phyloP scores from a whole-genome alignment of 176 grass and related monocot genomes.

The Musa acuminata region DNA sequence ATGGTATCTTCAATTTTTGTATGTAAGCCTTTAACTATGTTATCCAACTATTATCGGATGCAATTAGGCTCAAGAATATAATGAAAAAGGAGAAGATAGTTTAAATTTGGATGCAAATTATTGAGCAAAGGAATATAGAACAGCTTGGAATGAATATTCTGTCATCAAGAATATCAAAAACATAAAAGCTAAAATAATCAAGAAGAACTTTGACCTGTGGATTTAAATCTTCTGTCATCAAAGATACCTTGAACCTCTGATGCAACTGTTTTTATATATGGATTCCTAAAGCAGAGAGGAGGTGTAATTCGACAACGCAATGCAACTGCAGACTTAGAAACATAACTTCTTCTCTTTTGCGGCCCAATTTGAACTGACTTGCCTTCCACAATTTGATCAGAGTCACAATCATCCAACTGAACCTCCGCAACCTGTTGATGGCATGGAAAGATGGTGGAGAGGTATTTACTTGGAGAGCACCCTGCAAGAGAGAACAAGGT shows the following conservation, averaged over 20 bases:
- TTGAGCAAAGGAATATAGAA: not conserved
- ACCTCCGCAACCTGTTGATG: slow-evolving; percentile 36
- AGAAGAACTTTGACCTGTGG: slow-evolving; percentile 39
- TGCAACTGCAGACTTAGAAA: slow-evolving; percentile 65
- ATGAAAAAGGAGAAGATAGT: not conserved
- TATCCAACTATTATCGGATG: not conserved
- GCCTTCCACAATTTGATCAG: slow-evolving; percentile 26
- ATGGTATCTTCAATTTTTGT: not conserved
- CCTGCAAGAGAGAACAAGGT: slow-evolving; percentile 17
- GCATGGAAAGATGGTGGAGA: slow-evolving; percentile 8
- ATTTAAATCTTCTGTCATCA: slow-evolving; percentile 52
- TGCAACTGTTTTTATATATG: slow-evolving; percentile 33
- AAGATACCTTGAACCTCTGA: slow-evolving; percentile 46
- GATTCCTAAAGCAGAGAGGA: slow-evolving; percentile 84
- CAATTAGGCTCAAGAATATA: not conserved
- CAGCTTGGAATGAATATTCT: not conserved
- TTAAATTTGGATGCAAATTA: not conserved
- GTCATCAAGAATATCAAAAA: not conserved
- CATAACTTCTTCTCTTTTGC: slow-evolving; percentile 53
- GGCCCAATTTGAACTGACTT: slow-evolving; percentile 16
- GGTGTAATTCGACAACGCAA: slow-evolving; percentile 77
- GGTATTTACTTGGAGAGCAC: slow-evolving; percentile 28
- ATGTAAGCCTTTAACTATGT: not conserved
- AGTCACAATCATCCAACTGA: slow-evolving; percentile 17
- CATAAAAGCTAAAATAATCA: not conserved